phyloP scores from a whole-genome alignment of 345 rosid species.

The Eutrema yunnanense region DNA sequence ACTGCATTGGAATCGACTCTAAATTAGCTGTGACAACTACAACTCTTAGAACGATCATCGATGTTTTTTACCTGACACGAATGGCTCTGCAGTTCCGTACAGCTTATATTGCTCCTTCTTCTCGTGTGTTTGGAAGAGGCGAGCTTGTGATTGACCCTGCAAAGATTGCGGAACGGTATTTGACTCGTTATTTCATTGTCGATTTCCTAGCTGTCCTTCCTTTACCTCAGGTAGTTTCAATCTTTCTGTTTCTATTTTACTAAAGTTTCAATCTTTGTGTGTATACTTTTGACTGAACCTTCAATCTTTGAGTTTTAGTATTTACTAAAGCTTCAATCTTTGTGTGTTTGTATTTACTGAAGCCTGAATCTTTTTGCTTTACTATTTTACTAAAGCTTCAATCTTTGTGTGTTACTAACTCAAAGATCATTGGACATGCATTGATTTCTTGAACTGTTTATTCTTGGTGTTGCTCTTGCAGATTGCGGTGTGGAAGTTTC shows the following conservation, averaged over 20 bases:
- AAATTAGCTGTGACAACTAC: conserved; percentile 55
- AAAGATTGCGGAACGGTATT: conserved; percentile 61
- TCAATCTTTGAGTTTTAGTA: not conserved
- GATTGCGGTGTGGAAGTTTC: conserved; percentile 70
- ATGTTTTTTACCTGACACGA: conserved; percentile 57
- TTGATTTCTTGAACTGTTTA: not conserved
- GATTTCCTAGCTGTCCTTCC: conserved; percentile 77
- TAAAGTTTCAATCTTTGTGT: not conserved
- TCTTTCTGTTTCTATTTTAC: too few relatives aligned
- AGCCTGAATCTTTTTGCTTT: not conserved
- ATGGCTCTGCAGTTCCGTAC: conserved; percentile 79
- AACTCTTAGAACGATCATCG: conserved; percentile 49
- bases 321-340: not conserved
- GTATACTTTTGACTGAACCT: too few relatives aligned
- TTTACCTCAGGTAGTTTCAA: conserved; percentile 54
- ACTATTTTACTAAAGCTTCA: not conserved
- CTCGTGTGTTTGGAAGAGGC: conserved; percentile 85
- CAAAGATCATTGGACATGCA: not conserved
- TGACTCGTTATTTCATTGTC: conserved; percentile 59
- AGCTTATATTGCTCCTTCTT: conserved; percentile 81
- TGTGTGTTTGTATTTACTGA: not conserved
- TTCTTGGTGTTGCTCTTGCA: conserved; percentile 24
- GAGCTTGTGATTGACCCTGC: conserved; percentile 84
- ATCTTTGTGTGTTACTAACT: not conserved
- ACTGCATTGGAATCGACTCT: conserved; percentile 59